Evolutionary conservation across 148 eudicot species (phyloP).

Genomic region (Persicaria tinctoria): DNA sequence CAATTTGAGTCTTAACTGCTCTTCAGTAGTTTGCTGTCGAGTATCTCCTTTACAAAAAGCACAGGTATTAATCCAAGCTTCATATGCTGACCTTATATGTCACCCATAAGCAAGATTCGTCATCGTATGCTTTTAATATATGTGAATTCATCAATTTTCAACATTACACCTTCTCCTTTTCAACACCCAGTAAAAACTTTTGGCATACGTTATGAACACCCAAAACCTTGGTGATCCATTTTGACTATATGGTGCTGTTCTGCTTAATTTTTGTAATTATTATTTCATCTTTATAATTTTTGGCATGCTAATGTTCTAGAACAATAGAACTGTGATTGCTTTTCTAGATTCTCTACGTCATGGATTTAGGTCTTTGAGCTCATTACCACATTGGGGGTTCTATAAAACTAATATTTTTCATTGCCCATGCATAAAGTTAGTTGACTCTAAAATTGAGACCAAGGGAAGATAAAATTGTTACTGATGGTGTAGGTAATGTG

Average conservation of each 20-base stretch:
- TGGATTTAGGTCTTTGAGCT: not conserved
- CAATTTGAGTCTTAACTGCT: constrained; percentile 79
- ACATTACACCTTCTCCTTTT: not conserved
- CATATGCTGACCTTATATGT: not conserved
- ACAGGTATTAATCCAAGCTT: constrained; percentile 12
- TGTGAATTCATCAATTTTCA: not conserved
- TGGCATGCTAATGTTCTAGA: not conserved
- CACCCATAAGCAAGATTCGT: not conserved
- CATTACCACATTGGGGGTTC: not conserved
- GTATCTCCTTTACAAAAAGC: constrained; percentile 94
- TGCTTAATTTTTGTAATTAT: not conserved
- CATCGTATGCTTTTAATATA: not conserved
- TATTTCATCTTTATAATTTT: not conserved
- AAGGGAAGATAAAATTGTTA: not conserved
- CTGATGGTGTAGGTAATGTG: not conserved
- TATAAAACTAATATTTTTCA: not conserved
- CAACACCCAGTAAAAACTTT: not conserved
- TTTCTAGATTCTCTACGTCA: not conserved
- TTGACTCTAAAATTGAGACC: not conserved
- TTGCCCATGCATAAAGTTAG: not conserved
- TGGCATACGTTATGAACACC: not conserved
- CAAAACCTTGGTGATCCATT: not conserved
- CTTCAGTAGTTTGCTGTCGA: constrained; percentile 92
- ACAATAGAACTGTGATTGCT: not conserved
- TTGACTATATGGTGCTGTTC: not conserved